Percentiles rank a stretch among this genome's conserved stretches.
Conservation (phyloP, 495 filamentous ascomycete species). For the Podospora comata region DNA sequence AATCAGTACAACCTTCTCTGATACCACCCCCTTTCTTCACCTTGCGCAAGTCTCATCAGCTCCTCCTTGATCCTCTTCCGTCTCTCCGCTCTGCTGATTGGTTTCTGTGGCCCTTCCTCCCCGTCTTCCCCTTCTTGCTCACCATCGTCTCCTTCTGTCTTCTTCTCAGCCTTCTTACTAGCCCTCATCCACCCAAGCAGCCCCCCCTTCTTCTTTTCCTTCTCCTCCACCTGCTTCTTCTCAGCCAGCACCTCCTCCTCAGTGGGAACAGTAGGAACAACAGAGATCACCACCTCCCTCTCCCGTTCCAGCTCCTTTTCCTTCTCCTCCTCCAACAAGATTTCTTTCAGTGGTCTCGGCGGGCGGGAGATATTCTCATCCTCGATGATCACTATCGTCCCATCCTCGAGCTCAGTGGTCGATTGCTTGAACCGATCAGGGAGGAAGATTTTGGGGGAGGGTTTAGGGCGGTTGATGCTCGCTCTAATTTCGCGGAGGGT, state of each 20-base stretch:
- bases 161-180: slow-evolving; percentile 2
- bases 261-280: slow-evolving; percentile 26
- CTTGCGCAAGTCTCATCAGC: slow-evolving; percentile 42
- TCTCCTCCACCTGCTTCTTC: not conserved
- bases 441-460: slow-evolving; percentile 44
- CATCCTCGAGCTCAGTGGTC: slow-evolving; percentile 29
- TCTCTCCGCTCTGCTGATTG: slow-evolving; percentile 47
- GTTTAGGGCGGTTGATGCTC: slow-evolving; percentile 44
- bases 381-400: slow-evolving; percentile 7
- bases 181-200: not conserved
- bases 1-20: slow-evolving; percentile 46
- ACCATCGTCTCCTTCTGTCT: not conserved
- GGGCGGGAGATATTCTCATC: slow-evolving; percentile 4
- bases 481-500: slow-evolving; percentile 48
- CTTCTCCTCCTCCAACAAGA: not conserved
- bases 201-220: slow-evolving; percentile 1
- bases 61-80: slow-evolving; percentile 51
- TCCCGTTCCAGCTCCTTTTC: slow-evolving; percentile 27
- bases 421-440: slow-evolving; percentile 38
- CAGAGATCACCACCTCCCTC: slow-evolving; percentile 29
- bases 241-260: slow-evolving; percentile 9
- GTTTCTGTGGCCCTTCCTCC: slow-evolving; percentile 25
- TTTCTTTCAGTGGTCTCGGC: not conserved
- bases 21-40: slow-evolving; percentile 41
- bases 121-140: slow-evolving; percentile 17